phyloP scores from a whole-genome alignment of 805 yeast genomes.

The Spathaspora sp. region DNA sequence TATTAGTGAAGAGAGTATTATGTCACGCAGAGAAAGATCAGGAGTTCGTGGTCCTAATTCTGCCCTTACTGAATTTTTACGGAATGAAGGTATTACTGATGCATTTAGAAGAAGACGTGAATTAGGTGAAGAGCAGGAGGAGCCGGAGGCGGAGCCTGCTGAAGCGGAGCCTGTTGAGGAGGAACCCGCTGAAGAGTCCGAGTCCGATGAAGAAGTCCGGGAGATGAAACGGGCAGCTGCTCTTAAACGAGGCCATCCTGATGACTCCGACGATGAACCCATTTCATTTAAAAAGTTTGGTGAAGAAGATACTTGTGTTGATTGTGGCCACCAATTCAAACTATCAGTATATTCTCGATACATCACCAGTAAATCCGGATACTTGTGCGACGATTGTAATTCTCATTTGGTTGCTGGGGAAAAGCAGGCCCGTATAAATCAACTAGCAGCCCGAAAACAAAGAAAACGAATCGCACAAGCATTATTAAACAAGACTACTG shows the following conservation, averaged over 20 bases:
- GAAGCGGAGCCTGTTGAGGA: constrained; percentile 1
- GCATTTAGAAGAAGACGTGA: constrained; percentile 51
- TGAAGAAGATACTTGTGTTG: constrained; percentile 58
- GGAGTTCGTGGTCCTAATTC: constrained; percentile 61
- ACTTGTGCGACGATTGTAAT: constrained; percentile 63
- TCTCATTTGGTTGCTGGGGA: constrained; percentile 37
- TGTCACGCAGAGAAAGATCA: not conserved
- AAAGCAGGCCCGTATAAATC: constrained; percentile 45
- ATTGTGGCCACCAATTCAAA: constrained; percentile 56
- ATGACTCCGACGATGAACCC: constrained; percentile 26
- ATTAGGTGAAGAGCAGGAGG: constrained; percentile 14
- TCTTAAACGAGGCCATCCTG: constrained; percentile 20
- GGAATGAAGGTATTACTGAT: constrained; percentile 88
- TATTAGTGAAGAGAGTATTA: not conserved
- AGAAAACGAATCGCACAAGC: constrained; percentile 83
- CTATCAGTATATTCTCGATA: constrained; percentile 65
- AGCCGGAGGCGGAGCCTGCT: constrained; percentile 11
- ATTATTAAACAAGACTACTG: constrained; percentile 66
- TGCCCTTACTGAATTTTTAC: constrained; percentile 83
- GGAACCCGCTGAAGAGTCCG: constrained; percentile 12
- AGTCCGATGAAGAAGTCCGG: constrained; percentile 21
- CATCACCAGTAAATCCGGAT: constrained; percentile 52
- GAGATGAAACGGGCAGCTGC: constrained; percentile 32
- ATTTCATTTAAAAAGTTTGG: constrained; percentile 34
- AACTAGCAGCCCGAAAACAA: constrained; percentile 63